Evolutionary conservation across 208 protist species (phyloP), one percentile per base, ranked within the genome.

Genomic region (Wallacemonas sp.): DNA sequence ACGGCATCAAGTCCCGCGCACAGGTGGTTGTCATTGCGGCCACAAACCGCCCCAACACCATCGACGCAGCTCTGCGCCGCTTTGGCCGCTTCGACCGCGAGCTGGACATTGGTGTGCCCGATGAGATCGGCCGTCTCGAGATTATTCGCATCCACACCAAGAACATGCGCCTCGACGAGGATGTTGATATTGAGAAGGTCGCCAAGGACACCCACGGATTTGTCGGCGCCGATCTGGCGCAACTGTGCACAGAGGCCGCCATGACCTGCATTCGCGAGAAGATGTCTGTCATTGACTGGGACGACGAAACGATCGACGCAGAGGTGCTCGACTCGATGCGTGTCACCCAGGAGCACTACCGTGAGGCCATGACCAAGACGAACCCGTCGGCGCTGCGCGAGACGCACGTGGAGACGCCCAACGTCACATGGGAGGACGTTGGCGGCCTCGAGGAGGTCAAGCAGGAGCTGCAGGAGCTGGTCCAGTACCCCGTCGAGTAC

Each of bases 61-160:
- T 99, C 71, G 99, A 99, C 84, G 82, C 96, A 17, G 99, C 99
- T 28, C 97, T 99, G 31, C 93, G 99, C 58, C 91, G 99, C 59
- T 99, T 99, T 79, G 99, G 99, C 60, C 94, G 99, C 60, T 99
- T 99, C 72, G 99, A 99, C 81, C 90, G 99, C 66, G 99, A 99
- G 91, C 96, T 99, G 39, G 98, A 99, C 82, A 99, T 99, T 73
- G 98, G 98, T 36, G 97, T 99, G 36, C 99, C 99, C n/a, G 99
- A 99, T 74, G 93, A 98, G 55, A 99, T 94, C 60, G 99, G 98
- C 41, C 94, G 99, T 58, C 82, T 99, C 19, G 98, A 99, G 79
- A 98, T 99, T 53, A 78, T 99, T 22, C 88, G 96, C 67, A 99
- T 99, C 74, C 99, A 99, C 89, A 99, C 99, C 9, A 99, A 99